Percentiles rank a stretch among this genome's conserved stretches.
Evolutionary conservation across 2,329 filamentous ascomycete species (phyloP).

Genomic region (Emergomyces orientalis): DNA sequence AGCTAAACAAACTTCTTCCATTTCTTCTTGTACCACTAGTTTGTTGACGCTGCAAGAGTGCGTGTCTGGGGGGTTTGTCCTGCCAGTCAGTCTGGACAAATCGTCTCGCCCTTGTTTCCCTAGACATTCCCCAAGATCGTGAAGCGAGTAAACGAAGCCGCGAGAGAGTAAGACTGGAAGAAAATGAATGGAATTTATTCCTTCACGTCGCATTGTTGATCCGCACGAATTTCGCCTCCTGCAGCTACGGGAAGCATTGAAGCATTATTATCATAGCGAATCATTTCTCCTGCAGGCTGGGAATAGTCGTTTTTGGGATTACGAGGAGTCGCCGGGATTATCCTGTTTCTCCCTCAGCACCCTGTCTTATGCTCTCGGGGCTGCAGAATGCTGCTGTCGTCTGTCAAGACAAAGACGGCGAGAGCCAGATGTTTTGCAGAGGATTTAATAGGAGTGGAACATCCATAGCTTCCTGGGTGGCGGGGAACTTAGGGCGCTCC

Average conservation of each 20-base stretch:
- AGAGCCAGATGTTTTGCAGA: not conserved
- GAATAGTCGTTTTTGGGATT: not conserved
- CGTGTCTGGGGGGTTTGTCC: not conserved
- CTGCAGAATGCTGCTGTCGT: not conserved
- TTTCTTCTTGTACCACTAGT: not conserved
- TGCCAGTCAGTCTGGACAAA: not conserved
- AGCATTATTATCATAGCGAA: not conserved
- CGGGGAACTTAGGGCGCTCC: not conserved
- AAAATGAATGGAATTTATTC: not conserved
- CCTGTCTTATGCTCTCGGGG: not conserved
- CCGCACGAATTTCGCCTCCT: not conserved
- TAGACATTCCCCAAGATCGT: not conserved
- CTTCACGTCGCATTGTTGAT: conserved; percentile 5
- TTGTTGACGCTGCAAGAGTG: not conserved
- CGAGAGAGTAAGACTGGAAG: not conserved
- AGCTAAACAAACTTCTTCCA: not conserved
- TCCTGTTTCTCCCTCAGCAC: not conserved
- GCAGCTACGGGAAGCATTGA: not conserved
- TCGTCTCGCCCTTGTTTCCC: not conserved
- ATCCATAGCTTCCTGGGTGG: not conserved
- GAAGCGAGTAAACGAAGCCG: not conserved
- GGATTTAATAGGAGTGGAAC: not conserved
- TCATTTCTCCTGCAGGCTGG: not conserved
- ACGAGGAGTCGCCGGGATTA: not conserved
- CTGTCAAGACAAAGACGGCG: not conserved